Base-by-base conservation (phyloP, 2,329 filamentous ascomycete genomes). In the Neofusicoccum parvum region DNA sequence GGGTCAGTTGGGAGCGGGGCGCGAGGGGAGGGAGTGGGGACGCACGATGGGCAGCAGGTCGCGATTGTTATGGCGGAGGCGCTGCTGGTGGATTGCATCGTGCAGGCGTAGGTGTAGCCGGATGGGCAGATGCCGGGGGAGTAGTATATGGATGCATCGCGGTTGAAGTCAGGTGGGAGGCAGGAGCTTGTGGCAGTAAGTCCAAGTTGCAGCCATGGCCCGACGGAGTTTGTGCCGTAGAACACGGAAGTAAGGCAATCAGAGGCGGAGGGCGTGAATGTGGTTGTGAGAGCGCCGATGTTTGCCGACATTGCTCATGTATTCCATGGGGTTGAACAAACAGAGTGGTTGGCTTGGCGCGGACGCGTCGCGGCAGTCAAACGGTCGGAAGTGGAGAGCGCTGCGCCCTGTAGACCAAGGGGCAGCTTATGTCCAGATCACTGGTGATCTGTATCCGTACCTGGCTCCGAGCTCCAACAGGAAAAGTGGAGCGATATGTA, bases 91-190 rank as follows among this genome's bases (percentile, higher is more conserved):
- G 39, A 45, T 3, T 39, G 39, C 14, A 27, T 32, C 9, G 54
- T 58, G 54, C 54, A 58, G 6, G 54, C 54, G 14, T 58, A 58
- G 9, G 17, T 58, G 54, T 58, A 58, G 20, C 54, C 39, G 15
- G 39, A 58, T 7, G 54, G 54, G n/a, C 54, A 45, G 23, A 58
- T 45, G 15, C 54, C 54, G 23, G 54, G 54, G 3, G 39, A 58
- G 39, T 45, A 58, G 15, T 45, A 58, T 14, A 45, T 17, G 14
- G 39, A 32, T 9, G 41, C 39, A 36, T 45, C 39, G 37, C 54
- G 54, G 39, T 41, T 27, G 54, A 58, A 58, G 11, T 46, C n/a
- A n/a, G 20, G 12, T 2, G 54, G 54, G 6, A 58, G 23, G 39
- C 54, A 58, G 27, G 17, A 15, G 3, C 6, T 5, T 9, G 54